Conservation (phyloP, 495 filamentous ascomycete species). For the Penicillium canariense region DNA sequence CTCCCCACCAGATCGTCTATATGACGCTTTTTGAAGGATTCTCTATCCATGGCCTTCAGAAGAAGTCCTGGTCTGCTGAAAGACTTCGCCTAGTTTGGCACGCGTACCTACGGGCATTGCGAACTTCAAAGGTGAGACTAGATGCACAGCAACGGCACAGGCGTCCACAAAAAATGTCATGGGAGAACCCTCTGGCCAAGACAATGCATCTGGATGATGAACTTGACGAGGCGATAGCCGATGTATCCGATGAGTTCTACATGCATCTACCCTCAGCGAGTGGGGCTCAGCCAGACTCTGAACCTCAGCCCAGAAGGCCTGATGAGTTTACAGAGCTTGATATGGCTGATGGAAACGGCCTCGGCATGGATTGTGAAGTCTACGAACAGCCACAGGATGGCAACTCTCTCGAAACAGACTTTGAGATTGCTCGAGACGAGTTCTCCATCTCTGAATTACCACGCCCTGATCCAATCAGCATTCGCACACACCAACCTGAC, state of each 20-base stretch:
- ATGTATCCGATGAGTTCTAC: constrained; percentile 26
- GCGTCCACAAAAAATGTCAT: constrained; percentile 17
- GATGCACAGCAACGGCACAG: constrained; percentile 16
- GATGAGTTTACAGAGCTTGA: not conserved
- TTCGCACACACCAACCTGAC: constrained; percentile 10
- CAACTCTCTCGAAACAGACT: not conserved
- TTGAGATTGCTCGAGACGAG: not conserved
- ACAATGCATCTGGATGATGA: constrained; percentile 3
- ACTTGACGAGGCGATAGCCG: constrained; percentile 3
- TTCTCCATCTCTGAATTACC: not conserved
- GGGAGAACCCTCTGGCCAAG: constrained; percentile 39
- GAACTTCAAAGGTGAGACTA: constrained; percentile 53
- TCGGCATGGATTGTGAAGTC: not conserved
- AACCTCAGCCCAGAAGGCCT: not conserved
- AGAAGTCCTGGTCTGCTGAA: constrained; percentile 62
- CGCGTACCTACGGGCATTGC: constrained; percentile 50
- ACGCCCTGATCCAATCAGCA: not conserved
- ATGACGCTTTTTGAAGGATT: constrained; percentile 71
- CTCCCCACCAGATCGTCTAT: constrained; percentile 43
- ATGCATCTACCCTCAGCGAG: constrained; percentile 19
- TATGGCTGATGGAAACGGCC: not conserved
- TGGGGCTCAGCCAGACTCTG: not conserved
- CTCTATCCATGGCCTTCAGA: constrained; percentile 61
- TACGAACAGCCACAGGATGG: not conserved
- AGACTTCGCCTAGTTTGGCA: constrained; percentile 49